These are phyloP conservation scores for Dendryphion nanum DNA, from an alignment of 2,329 filamentous ascomycete species.

Conservation along the genomic window DNA sequence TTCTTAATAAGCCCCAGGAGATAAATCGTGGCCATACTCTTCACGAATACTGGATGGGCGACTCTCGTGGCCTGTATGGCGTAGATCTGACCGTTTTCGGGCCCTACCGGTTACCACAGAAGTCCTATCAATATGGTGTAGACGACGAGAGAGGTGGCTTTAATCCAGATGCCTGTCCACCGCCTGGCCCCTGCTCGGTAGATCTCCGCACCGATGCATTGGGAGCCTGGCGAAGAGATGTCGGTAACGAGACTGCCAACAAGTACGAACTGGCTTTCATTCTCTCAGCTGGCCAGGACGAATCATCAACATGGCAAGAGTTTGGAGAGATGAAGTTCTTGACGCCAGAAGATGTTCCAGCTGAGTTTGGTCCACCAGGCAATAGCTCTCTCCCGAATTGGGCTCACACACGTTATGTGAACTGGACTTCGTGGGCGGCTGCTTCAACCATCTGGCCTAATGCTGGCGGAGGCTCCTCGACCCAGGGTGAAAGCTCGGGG, in stretches of 20 bases:
- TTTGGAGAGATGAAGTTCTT: slow-evolving; percentile 56
- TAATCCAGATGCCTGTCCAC: slow-evolving; percentile 51
- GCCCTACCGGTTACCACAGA: slow-evolving; percentile 49
- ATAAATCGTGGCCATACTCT: slow-evolving; percentile 54
- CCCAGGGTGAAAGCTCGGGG: slow-evolving; percentile 54
- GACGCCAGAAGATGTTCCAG: slow-evolving; percentile 48
- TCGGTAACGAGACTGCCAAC: slow-evolving; percentile 50
- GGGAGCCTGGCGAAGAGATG: slow-evolving; percentile 51
- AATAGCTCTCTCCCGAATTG: slow-evolving; percentile 46
- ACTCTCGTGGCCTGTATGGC: slow-evolving; percentile 53
- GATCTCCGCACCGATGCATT: slow-evolving; percentile 52
- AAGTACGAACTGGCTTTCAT: slow-evolving; percentile 55
- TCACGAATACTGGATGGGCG: slow-evolving; percentile 60
- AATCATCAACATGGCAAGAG: slow-evolving; percentile 57
- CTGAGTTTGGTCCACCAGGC: slow-evolving; percentile 50
- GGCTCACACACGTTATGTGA: slow-evolving; percentile 52
- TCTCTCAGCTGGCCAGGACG: slow-evolving; percentile 55
- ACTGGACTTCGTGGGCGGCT: slow-evolving; percentile 55
- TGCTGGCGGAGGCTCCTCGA: slow-evolving; percentile 52
- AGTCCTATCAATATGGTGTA: slow-evolving; percentile 53
- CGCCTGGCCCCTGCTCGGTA: slow-evolving; percentile 42
- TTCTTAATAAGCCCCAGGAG: slow-evolving; percentile 51
- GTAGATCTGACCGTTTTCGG: slow-evolving; percentile 56
- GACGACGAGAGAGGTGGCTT: slow-evolving; percentile 44
- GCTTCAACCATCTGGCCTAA: slow-evolving; percentile 56